phyloP scores from a whole-genome alignment of 140 eudicot species.

The Eryngium alpinum region DNA sequence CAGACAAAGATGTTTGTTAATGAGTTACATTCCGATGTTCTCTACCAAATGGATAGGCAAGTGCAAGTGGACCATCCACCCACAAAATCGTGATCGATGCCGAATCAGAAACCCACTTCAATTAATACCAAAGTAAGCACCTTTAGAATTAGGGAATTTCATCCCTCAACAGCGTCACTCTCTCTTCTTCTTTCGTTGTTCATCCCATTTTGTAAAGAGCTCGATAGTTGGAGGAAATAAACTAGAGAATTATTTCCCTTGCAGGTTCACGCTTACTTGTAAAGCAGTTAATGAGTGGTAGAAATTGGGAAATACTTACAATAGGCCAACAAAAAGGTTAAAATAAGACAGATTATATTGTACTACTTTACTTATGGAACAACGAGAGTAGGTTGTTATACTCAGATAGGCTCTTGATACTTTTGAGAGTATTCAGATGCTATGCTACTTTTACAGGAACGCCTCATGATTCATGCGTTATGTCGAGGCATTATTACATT shows the following conservation, averaged over 20 bases:
- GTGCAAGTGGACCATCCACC: constrained; percentile 26
- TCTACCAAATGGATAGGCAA: not conserved
- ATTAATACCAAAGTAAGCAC: constrained; percentile 10
- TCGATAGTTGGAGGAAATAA: not conserved
- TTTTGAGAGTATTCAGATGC: constrained; percentile 27
- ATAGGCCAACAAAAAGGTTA: constrained; percentile 26
- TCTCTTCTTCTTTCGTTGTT: constrained; percentile 5
- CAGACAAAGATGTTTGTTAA: constrained; percentile 21
- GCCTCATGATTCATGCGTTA: constrained; percentile 23
- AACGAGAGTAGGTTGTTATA: constrained; percentile 24
- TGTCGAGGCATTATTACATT: constrained; percentile 28
- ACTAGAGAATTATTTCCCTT: constrained; percentile 28
- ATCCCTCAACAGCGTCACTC: not conserved
- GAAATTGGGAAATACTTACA: constrained; percentile 33
- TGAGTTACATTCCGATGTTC: constrained; percentile 14
- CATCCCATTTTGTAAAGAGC: constrained; percentile 11
- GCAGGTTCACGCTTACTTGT: constrained; percentile 3
- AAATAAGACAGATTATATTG: constrained; percentile 22
- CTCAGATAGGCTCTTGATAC: constrained; percentile 24
- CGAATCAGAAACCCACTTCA: constrained; percentile 19
- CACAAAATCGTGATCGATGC: constrained; percentile 10
- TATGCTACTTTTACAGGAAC: constrained; percentile 14
- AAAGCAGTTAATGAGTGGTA: constrained; percentile 10
- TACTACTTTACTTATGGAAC: not conserved
- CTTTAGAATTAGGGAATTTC: constrained; percentile 19